Evolutionary conservation across 805 yeast species (phyloP), one percentile per base, ranked within the genome.

Genomic region (Candida yuanshanica): DNA sequence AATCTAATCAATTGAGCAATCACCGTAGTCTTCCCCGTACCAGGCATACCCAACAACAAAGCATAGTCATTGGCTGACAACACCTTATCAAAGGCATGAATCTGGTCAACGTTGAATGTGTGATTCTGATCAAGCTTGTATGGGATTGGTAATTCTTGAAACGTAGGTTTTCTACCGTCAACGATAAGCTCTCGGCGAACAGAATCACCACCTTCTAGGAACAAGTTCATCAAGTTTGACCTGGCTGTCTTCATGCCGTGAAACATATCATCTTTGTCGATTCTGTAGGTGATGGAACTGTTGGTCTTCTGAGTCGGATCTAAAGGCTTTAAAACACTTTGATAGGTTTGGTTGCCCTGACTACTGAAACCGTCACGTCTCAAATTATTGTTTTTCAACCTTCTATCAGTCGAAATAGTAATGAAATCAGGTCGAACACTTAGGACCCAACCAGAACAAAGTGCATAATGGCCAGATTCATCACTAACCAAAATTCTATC

Each of bases 31-130:
- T 88, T 88, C 9, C 96, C 99, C 0, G 98, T 93, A 4, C 99
- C 99, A 0, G 99, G 99, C 99, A 93, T 93, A 0, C 99, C 99
- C 45, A 91, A 64, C 16, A 93, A 75, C 51, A 93, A 67, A 4
- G 90, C 70, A 56, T 86, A 93, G 56, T 90, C 95, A 39, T 79
- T 58, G 0, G 93, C 73, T 13, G 70, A 60, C 36, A 88, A 56
- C 0, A 81, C 86, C 44, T 70, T 75, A 13, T 77, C 72, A 29
- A 93, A 69, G 0, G 97, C 98, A 2, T 42, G 50, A 5, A 66
- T 45, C 56, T 93, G 99, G 53, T 88, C 95, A 0, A 58, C 53
- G 53, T 93, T 93, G 51, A 86, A 77, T 0, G 53, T 39, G 12
- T 53, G 41, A 7, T 45, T 39, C 5, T 29, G 16, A 4, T 42